phyloP scores from a whole-genome alignment of 2,329 filamentous ascomycete species.

The Arthrobotrys conoides region DNA sequence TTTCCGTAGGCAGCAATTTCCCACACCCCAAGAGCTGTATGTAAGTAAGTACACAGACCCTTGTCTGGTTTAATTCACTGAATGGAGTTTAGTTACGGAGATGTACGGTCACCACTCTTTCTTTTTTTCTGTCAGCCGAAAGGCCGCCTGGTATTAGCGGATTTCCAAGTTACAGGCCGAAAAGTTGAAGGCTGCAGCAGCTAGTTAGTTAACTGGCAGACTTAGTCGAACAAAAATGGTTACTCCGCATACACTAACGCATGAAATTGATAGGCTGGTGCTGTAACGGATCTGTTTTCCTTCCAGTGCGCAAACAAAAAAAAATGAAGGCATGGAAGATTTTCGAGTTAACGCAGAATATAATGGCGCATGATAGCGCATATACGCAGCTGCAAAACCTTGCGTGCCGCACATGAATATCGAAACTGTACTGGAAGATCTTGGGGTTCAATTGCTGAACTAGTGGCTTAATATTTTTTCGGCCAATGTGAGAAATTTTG shows the following conservation, averaged over 20 bases:
- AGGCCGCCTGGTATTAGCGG: conserved; percentile 15
- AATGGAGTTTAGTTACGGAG: conserved; percentile 8
- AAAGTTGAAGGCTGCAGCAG: conserved; percentile 3
- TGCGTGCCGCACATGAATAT: not conserved
- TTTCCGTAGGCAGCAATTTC: conserved; percentile 41
- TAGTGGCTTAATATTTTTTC: not conserved
- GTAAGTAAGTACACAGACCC: conserved; percentile 15
- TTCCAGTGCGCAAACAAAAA: not conserved
- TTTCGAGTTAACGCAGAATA: conserved; percentile 1
- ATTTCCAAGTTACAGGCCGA: not conserved
- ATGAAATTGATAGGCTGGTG: not conserved
- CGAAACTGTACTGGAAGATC: not conserved
- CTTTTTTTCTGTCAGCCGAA: not conserved
- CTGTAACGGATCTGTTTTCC: not conserved
- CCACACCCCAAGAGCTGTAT: conserved; percentile 14
- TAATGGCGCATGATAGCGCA: conserved; percentile 22
- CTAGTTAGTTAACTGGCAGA: not conserved
- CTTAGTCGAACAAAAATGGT: too few relatives aligned
- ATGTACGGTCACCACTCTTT: conserved; percentile 18
- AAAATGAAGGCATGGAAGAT: too few relatives aligned
- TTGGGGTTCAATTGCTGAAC: not conserved
- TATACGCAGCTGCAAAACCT: not conserved
- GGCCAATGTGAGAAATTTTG: not conserved
- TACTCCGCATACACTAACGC: not conserved
- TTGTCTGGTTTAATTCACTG: conserved; percentile 6